Conservation (phyloP, 148 eudicot species). For the Rhododendron vialii region DNA sequence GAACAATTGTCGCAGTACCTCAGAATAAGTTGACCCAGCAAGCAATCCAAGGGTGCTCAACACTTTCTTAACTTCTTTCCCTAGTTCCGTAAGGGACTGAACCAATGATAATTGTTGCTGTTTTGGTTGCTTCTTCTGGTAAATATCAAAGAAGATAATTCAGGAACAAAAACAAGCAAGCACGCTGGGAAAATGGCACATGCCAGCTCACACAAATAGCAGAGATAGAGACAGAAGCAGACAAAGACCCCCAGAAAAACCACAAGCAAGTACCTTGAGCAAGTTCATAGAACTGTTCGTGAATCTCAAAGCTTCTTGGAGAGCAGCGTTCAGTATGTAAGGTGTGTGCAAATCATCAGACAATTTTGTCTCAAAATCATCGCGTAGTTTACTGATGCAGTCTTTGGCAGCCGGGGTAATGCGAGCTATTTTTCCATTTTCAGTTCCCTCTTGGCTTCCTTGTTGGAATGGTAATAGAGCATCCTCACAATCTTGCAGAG, state of each 20-base stretch:
- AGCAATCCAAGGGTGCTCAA: conserved; percentile 70
- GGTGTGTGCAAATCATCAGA: conserved; percentile 80
- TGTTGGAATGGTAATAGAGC: conserved; percentile 37
- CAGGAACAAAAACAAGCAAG: neutral
- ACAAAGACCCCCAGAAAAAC: neutral
- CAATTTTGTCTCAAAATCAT: conserved; percentile 52
- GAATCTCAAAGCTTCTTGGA: conserved; percentile 51
- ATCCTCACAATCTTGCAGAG: conserved; percentile 63
- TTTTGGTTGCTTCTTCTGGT: conserved; percentile 69
- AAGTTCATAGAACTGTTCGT: conserved; percentile 45
- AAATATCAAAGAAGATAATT: conserved; percentile 13
- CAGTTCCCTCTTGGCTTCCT: conserved; percentile 25
- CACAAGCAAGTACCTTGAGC: conserved; percentile 49
- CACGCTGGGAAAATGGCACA: neutral
- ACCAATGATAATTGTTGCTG: conserved; percentile 34
- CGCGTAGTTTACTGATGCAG: conserved; percentile 41
- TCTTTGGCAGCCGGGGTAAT: conserved; percentile 45
- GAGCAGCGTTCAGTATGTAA: conserved; percentile 50
- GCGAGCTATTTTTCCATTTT: conserved; percentile 25
- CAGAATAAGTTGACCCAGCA: conserved; percentile 45
- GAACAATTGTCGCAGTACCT: conserved; percentile 34
- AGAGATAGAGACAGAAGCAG: neutral
- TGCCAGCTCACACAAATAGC: neutral
- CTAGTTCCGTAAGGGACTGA: conserved; percentile 50
- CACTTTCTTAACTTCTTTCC: conserved; percentile 45